A percentile compares a stretch with the other conserved stretches of the same genome.
Conservation (phyloP, 2,329 filamentous ascomycete genomes). For the Colletotrichum falcatum region DNA sequence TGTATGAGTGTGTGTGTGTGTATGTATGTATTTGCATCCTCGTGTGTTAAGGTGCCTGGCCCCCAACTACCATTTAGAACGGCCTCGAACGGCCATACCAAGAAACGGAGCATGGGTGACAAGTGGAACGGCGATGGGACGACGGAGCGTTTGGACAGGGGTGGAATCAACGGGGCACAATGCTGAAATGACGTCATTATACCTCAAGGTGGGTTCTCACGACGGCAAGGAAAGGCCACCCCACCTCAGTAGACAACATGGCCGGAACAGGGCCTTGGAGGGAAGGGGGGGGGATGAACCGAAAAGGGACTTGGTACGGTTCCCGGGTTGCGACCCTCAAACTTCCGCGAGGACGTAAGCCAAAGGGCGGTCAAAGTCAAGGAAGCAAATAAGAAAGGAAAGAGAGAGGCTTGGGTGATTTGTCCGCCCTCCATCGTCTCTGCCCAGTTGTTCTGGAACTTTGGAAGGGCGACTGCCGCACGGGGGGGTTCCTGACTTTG, state of each 20-base stretch:
- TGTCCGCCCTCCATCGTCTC: neutral
- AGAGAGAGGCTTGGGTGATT: neutral
- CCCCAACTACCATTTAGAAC: conserved; percentile 2
- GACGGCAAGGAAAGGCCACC: conserved; percentile 3
- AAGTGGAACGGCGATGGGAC: neutral
- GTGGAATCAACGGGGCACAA: conserved; percentile 9
- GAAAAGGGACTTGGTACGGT: neutral
- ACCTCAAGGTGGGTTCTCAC: conserved; percentile 11
- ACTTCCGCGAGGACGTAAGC: neutral
- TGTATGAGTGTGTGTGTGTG: too few species aligned
- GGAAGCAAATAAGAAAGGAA: neutral
- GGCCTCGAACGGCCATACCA: conserved; percentile 7
- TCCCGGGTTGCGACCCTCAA: neutral
- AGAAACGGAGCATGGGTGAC: conserved; percentile 27
- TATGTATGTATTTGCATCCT: neutral
- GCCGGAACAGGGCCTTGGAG: conserved; percentile 7
- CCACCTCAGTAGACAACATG: conserved; percentile 6
- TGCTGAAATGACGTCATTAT: conserved; percentile 34
- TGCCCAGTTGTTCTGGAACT: conserved; percentile 1
- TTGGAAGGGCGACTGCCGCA: neutral
- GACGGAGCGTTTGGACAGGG: conserved; percentile 24
- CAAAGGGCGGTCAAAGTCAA: conserved; percentile 22
- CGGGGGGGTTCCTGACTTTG: conserved; percentile 12
- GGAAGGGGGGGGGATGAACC: too few species aligned
- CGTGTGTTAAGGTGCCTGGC: neutral